Evolutionary conservation across 352 stramenopile species (phyloP).

Genomic region (Globisporangium camurandrum): DNA sequence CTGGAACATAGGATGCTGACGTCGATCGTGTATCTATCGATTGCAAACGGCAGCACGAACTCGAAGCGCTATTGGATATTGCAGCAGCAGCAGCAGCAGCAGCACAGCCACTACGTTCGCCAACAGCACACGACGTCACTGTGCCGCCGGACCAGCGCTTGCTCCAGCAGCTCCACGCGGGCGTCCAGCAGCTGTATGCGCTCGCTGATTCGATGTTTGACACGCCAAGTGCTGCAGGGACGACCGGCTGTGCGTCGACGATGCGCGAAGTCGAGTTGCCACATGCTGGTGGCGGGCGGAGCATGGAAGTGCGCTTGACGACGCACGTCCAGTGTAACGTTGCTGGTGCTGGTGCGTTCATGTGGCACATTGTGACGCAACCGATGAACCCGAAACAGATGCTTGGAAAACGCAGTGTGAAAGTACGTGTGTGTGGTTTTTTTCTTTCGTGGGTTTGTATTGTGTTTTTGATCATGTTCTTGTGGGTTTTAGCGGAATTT

Average conservation of each 20-base stretch:
- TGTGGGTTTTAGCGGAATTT: not conserved
- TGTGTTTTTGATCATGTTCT: not conserved
- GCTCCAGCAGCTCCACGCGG: not conserved
- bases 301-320: constrained; percentile 2
- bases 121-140: not conserved
- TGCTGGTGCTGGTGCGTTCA: constrained; percentile 4
- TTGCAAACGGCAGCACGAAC: not conserved
- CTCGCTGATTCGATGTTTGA: not conserved
- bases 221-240: too few relatives aligned
- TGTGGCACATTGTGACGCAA: constrained; percentile 7
- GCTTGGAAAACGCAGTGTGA: not conserved
- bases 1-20: too few relatives aligned
- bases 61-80: not conserved
- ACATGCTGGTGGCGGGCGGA: not conserved
- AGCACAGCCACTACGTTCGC: too few relatives aligned
- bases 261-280: not conserved
- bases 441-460: not conserved
- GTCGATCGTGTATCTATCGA: too few relatives aligned
- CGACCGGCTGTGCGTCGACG: too few relatives aligned
- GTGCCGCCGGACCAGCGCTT: not conserved
- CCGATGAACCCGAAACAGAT: not conserved
- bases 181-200: not conserved
- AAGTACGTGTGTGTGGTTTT: not conserved
- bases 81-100: not conserved
- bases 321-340: constrained; percentile 1